Conservation (phyloP, 139 green algal genomes). For the Closterium sp. region DNA sequence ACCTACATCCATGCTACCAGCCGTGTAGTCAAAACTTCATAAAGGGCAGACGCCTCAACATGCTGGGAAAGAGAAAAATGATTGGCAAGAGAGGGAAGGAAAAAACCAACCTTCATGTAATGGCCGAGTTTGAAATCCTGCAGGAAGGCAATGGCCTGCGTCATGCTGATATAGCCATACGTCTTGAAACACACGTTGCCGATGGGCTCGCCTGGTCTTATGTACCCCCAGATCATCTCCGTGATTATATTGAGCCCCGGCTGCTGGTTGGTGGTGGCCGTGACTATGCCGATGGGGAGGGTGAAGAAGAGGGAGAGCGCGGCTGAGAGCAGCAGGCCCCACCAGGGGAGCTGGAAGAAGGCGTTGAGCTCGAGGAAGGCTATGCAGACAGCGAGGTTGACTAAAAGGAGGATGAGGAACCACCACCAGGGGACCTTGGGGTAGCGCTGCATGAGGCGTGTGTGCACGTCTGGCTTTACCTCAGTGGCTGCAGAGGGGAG, state of each 20-base stretch:
- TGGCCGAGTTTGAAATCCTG: conserved; percentile 31
- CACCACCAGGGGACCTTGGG: conserved; percentile 9
- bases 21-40: too few species aligned
- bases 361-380: background rate
- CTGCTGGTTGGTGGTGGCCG: conserved; percentile 35
- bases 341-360: conserved; percentile 27
- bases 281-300: conserved; percentile 19
- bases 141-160: conserved; percentile 27
- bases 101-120: conserved; percentile 29
- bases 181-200: conserved; percentile 40
- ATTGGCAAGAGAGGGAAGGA: background rate
- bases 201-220: conserved; percentile 19
- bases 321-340: conserved; percentile 16
- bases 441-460: conserved; percentile 20
- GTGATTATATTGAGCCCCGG: conserved; percentile 33
- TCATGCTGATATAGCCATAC: conserved; percentile 45
- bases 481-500: background rate
- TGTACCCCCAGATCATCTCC: conserved; percentile 22
- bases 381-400: background rate
- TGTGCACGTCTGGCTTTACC: conserved; percentile 16
- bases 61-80: too few species aligned
- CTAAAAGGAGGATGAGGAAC: conserved; percentile 17
- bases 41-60: too few species aligned
- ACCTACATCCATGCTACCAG: too few species aligned
- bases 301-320: conserved; percentile 15